Base-by-base conservation (phyloP, 129 eudicot species). In the Ambrosia trifida region DNA sequence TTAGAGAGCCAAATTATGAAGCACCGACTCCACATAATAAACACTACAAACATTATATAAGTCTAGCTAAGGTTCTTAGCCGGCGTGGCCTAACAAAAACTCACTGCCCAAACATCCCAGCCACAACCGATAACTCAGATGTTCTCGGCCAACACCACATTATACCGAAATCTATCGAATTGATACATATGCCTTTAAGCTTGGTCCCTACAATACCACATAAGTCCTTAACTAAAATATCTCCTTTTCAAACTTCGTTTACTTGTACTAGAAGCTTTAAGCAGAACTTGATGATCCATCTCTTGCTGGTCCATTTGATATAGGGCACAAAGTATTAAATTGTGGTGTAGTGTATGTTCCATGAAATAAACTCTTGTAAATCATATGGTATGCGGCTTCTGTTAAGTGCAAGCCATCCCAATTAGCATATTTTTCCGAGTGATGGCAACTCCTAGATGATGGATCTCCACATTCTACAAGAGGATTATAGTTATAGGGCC, bases 391-490 rank as follows among this genome's bases (percentile, higher is more conserved):
- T 58, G 85, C 83, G 0, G 80, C 82, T 58, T 50, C 24, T 1
- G 20, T 50, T 50, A 16, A 50, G 3, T 50, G 56, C 17, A 50
- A 50, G n/a, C 56, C 91, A 44, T 86, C 91, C 91, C 91, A 86
- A 30, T 57, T 77, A 41, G 64, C 81, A 68, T 68, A 77, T 7
- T 14, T 33, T 14, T 78, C 33, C 0, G 87, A 87, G 12, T 83
- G 68, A 11, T 43, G 61, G 20, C 91, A 83, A 63, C 8, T 14
- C 2, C 57, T 73, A 7, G 85, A 46, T 31, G 53, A 7, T 3
- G 62, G 35, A 1, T 4, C 4, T 3, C 81, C 90, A 54, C 90
- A 85, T 31, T 0, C 7, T 36, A 49, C 69, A 0, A 60, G 32
- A 0, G n/a, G 5, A 60, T 86, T 77, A 36, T 38, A 66, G 31